A percentile compares a stretch with the other conserved stretches of the same genome.
These are phyloP conservation scores for Kondoa malvinella DNA, from an alignment of 768 basidiomycete genomes.

Conservation along the genomic window DNA sequence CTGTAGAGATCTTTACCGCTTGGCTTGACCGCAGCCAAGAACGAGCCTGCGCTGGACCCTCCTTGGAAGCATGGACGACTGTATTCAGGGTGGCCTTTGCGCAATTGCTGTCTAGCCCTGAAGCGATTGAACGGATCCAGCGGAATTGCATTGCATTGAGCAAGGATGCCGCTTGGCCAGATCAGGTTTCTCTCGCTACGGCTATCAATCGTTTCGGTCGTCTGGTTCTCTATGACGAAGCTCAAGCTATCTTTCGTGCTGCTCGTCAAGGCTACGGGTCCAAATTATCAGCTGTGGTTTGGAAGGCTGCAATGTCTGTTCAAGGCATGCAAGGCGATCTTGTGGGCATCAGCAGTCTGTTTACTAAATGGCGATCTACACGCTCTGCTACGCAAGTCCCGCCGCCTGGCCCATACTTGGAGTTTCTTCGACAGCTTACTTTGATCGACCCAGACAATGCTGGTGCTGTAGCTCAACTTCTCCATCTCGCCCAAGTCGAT, in stretches of 20 bases:
- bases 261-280: neutral
- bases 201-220: neutral
- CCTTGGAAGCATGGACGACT: neutral
- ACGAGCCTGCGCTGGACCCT: neutral
- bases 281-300: neutral
- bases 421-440: no score
- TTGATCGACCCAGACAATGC: no score
- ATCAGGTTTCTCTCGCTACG: neutral
- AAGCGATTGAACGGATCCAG: neutral
- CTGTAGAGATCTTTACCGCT: neutral
- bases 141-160: neutral
- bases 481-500: no score
- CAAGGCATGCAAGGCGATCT: neutral
- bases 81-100: neutral
- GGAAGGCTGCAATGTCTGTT: neutral
- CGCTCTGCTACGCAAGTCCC: neutral
- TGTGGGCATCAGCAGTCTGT: neutral
- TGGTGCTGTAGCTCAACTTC: no score
- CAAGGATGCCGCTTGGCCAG: neutral
- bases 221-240: neutral
- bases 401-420: neutral
- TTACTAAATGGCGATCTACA: neutral
- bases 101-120: neutral
- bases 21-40: neutral
- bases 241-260: neutral